Conservation (phyloP, 208 protist species). For the Herpetomonas muscarum region DNA sequence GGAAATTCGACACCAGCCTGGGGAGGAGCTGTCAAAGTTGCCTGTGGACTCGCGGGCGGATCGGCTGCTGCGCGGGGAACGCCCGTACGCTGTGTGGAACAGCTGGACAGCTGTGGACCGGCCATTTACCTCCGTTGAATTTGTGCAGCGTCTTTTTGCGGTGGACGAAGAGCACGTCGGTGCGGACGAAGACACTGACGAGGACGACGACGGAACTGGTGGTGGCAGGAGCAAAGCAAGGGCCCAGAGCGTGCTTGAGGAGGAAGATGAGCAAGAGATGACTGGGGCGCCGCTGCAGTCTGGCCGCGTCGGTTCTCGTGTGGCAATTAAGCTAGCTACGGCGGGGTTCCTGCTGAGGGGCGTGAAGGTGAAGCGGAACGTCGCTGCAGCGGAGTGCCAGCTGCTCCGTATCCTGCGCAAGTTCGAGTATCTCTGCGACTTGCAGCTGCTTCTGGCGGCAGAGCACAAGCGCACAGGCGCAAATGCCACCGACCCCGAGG, state of each 20-base stretch:
- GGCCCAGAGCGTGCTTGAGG: constrained; percentile 12
- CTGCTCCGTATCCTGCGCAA: constrained; percentile 57
- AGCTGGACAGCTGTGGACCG: constrained; percentile 42
- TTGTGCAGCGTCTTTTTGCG: constrained; percentile 23
- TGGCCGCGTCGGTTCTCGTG: constrained; percentile 13
- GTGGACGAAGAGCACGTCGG: constrained; percentile 22
- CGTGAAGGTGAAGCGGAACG: constrained; percentile 35
- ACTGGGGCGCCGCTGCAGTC: neutral
- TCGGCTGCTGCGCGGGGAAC: constrained; percentile 48
- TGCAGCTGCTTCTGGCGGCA: constrained; percentile 14
- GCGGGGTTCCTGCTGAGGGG: constrained; percentile 48
- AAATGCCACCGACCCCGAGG: neutral
- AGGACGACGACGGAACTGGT: constrained; percentile 27
- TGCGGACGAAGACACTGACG: constrained; percentile 10
- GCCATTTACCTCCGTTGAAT: constrained; percentile 33
- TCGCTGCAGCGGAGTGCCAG: constrained; percentile 52
- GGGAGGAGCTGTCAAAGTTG: neutral
- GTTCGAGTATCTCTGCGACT: constrained; percentile 72
- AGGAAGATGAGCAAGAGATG: constrained; percentile 7
- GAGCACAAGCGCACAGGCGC: neutral
- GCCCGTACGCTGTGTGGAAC: constrained; percentile 46
- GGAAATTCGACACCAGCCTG: neutral
- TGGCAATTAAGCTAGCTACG: constrained; percentile 20
- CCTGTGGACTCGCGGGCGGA: constrained; percentile 2
- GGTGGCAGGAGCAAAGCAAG: neutral